phyloP scores from a whole-genome alignment of 345 rosid species.

The Eucalyptus curtisii region DNA sequence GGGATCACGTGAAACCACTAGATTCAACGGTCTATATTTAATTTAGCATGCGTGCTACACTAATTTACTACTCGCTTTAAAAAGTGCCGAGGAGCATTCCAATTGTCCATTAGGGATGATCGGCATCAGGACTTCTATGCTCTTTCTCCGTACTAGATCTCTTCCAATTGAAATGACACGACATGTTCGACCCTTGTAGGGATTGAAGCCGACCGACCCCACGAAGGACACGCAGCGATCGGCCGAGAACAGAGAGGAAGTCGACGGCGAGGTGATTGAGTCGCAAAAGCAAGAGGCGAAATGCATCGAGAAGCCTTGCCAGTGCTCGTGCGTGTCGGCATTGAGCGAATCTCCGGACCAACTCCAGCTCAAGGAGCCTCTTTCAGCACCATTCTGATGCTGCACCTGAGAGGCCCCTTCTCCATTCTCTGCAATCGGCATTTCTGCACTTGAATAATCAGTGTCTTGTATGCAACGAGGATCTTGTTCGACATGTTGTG shows the following conservation, averaged over 20 bases:
- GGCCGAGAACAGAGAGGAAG: neutral
- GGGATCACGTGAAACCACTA: rapidly evolving
- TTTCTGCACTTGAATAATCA: neutral
- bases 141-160: neutral
- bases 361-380: slow-evolving; percentile 16
- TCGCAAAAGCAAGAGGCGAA: neutral
- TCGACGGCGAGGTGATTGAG: neutral
- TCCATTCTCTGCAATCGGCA: neutral
- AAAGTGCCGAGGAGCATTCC: neutral
- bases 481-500: neutral
- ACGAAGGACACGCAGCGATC: neutral
- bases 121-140: neutral
- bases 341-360: slow-evolving; percentile 9
- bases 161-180: neutral
- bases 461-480: neutral
- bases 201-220: neutral
- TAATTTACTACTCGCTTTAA: neutral
- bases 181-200: neutral
- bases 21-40: neutral
- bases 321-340: slow-evolving; percentile 1
- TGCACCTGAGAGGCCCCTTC: neutral
- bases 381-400: slow-evolving; percentile 33
- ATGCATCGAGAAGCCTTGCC: slow-evolving; percentile 14
- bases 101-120: neutral
- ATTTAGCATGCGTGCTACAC: neutral